Evolutionary conservation across 139 green algal species (phyloP).

Genomic region (Closterium sp.): DNA sequence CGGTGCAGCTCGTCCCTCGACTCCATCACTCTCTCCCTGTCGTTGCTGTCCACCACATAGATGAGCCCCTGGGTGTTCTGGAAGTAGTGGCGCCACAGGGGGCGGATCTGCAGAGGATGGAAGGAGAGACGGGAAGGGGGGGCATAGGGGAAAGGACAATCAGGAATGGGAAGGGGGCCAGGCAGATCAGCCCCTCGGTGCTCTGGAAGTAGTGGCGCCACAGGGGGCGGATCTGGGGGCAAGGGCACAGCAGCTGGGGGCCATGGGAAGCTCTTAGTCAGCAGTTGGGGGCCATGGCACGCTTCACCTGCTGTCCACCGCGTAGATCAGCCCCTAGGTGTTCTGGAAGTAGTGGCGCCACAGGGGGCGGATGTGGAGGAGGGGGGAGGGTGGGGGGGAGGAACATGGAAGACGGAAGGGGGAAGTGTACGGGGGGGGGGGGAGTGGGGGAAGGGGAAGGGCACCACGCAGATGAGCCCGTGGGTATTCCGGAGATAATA

Average conservation of each 20-base stretch:
- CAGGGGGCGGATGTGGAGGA: neutral
- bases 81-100: conserved; percentile 97
- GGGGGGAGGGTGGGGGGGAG: too few species aligned
- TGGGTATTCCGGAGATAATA: conserved; percentile 99
- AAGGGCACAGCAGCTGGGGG: too few species aligned
- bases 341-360: neutral
- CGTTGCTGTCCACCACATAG: conserved; percentile 98
- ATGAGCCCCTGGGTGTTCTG: conserved; percentile 98
- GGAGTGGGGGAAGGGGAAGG: too few species aligned
- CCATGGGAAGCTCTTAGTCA: too few species aligned
- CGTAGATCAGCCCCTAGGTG: too few species aligned
- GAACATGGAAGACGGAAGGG: too few species aligned
- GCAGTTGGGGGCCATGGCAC: too few species aligned
- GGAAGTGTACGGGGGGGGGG: too few species aligned
- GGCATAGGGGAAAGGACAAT: neutral
- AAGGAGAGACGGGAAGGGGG: neutral
- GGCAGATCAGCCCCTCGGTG: too few species aligned
- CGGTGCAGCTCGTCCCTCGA: conserved; percentile 95
- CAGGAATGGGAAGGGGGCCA: neutral
- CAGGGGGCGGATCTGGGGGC: conserved; percentile 75
- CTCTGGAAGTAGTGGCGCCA: conserved; percentile 88
- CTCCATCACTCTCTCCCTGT: conserved; percentile 91
- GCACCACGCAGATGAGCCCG: too few species aligned
- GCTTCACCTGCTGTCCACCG: too few species aligned
- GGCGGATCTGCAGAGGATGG: conserved; percentile 69